phyloP scores from a whole-genome alignment of 2,329 filamentous ascomycete genomes.

The Apiospora sp. region DNA sequence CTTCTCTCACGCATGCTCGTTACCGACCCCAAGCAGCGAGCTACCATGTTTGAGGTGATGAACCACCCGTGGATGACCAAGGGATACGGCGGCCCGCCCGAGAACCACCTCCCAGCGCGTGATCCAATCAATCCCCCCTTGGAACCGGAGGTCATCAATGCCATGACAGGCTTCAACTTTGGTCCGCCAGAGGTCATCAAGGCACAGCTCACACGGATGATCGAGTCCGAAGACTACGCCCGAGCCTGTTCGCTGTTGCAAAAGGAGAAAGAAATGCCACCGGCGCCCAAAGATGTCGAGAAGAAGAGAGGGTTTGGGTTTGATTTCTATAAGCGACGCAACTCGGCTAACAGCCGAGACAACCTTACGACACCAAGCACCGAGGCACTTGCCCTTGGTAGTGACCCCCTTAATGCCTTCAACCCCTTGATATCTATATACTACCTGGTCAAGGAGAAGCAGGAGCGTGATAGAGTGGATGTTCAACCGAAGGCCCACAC shows the following conservation, averaged over 20 bases:
- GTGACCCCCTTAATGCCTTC: constrained; percentile 91
- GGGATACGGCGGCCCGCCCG: constrained; percentile 84
- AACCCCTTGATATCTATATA: constrained; percentile 93
- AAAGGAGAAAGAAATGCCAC: constrained; percentile 69
- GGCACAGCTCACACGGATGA: constrained; percentile 80
- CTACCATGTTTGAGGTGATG: constrained; percentile 90
- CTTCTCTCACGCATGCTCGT: constrained; percentile 95
- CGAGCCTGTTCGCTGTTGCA: constrained; percentile 77
- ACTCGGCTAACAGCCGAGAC: constrained; percentile 87
- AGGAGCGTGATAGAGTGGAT: constrained; percentile 73
- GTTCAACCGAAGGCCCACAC: constrained; percentile 40
- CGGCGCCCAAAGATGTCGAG: constrained; percentile 70
- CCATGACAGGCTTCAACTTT: constrained; percentile 99
- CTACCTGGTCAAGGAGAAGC: constrained; percentile 94
- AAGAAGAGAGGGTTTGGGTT: constrained; percentile 88
- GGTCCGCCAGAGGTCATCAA: constrained; percentile 85
- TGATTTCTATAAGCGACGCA: constrained; percentile 95
- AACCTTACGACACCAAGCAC: constrained; percentile 84
- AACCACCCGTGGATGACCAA: constrained; percentile 96
- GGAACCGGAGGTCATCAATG: constrained; percentile 82
- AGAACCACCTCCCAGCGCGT: constrained; percentile 85
- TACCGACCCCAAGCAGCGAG: constrained; percentile 87
- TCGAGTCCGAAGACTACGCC: constrained; percentile 95
- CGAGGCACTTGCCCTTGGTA: constrained; percentile 82
- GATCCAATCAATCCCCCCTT: constrained; percentile 88